Conservation (phyloP, 2,329 filamentous ascomycete species). For the Byssochlamys sp. region DNA sequence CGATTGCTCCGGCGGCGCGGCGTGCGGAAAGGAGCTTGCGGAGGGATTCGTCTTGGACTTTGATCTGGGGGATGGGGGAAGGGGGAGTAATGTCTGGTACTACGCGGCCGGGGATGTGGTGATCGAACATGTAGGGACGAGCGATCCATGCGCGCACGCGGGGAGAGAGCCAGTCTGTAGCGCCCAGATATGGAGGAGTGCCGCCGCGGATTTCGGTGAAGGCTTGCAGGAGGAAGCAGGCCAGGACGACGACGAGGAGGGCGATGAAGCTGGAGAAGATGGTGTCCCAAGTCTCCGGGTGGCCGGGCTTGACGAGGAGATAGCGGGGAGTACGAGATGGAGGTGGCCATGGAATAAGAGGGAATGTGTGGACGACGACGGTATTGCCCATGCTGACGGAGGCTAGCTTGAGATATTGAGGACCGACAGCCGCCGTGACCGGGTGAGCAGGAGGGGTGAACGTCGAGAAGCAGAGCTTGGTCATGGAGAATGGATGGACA, state of each 20-base stretch:
- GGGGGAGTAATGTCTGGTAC: slow-evolving; percentile 9
- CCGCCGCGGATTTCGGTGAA: slow-evolving; percentile 54
- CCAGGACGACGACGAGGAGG: slow-evolving; percentile 52
- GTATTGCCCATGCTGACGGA: slow-evolving; percentile 73
- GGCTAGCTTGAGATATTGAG: slow-evolving; percentile 64
- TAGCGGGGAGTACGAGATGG: slow-evolving; percentile 51
- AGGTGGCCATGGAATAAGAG: slow-evolving; percentile 44
- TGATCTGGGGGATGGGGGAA: slow-evolving; percentile 5
- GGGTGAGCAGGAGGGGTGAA: slow-evolving; percentile 44
- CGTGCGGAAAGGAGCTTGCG: slow-evolving; percentile 21
- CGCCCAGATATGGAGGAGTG: slow-evolving; percentile 48
- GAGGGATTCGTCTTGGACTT: slow-evolving; percentile 12
- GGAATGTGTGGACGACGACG: slow-evolving; percentile 68
- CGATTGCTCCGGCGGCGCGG: slow-evolving; percentile 12
- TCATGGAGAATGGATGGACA: slow-evolving; percentile 52
- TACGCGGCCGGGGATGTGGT: slow-evolving; percentile 9
- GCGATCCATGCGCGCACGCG: slow-evolving; percentile 35
- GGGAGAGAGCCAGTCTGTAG: slow-evolving; percentile 47
- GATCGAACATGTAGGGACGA: slow-evolving; percentile 28
- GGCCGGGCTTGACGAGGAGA: slow-evolving; percentile 53
- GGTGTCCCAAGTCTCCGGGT: slow-evolving; percentile 45
- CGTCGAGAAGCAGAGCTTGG: slow-evolving; percentile 42
- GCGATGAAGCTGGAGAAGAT: slow-evolving; percentile 49
- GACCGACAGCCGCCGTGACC: slow-evolving; percentile 38
- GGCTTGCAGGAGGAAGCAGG: slow-evolving; percentile 53